A percentile compares a stretch with the other conserved stretches of the same genome.
phyloP scores from a whole-genome alignment of 176 grass and related monocot genomes.

The Avena sativa region DNA sequence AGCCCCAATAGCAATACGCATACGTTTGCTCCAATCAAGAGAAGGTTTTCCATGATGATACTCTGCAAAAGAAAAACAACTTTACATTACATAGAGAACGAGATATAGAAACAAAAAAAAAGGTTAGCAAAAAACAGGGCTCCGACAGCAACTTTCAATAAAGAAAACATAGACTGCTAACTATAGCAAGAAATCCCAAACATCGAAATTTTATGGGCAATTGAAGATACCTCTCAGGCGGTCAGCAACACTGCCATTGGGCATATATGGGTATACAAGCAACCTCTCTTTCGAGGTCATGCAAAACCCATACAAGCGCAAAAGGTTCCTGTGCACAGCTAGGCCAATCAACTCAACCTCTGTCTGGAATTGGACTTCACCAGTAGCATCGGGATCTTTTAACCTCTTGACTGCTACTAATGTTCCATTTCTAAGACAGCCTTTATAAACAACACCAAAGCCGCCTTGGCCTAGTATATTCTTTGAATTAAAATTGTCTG shows the following conservation, averaged over 20 bases:
- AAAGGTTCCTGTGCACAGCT: constrained; percentile 92
- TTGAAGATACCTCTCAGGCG: constrained; percentile 79
- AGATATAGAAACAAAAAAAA: constrained; percentile 2
- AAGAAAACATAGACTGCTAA: not conserved
- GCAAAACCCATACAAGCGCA: constrained; percentile 95
- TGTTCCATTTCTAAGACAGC: constrained; percentile 78
- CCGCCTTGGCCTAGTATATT: constrained; percentile 92
- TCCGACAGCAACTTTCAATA: not conserved
- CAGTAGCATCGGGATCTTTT: constrained; percentile 89
- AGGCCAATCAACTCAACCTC: constrained; percentile 98
- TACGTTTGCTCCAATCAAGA: too few species aligned
- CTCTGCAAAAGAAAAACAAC: too few species aligned
- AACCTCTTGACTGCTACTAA: constrained; percentile 86
- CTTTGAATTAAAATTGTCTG: constrained; percentile 78
- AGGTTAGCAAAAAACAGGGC: not conserved
- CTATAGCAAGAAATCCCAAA: not conserved
- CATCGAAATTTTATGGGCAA: not conserved
- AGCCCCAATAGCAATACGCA: constrained; percentile 75
- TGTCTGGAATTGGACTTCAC: constrained; percentile 96
- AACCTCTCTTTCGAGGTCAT: constrained; percentile 86
- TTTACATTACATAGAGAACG: not conserved
- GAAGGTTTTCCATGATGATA: too few species aligned
- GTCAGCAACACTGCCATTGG: constrained; percentile 96
- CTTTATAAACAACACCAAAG: constrained; percentile 97
- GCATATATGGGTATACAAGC: constrained; percentile 96